Conservation (phyloP, 2,329 filamentous ascomycete species). For the Penicillium frequentans region DNA sequence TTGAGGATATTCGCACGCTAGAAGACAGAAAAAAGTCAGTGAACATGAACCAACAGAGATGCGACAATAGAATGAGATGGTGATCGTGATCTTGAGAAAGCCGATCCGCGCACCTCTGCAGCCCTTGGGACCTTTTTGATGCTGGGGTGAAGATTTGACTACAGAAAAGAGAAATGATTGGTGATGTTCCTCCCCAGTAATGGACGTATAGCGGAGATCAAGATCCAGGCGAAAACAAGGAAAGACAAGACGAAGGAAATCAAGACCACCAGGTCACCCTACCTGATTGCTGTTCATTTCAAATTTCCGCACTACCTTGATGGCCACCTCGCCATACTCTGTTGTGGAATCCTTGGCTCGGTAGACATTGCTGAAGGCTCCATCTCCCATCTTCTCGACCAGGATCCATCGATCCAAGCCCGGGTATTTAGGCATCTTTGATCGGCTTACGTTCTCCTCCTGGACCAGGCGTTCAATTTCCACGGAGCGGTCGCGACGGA, state of each 20-base stretch:
- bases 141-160: slow-evolving; percentile 93
- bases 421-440: slow-evolving; percentile 82
- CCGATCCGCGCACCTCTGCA: slow-evolving; percentile 79
- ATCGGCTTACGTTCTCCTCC: slow-evolving; percentile 83
- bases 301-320: slow-evolving; percentile 98
- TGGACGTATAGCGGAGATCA: slow-evolving; percentile 26
- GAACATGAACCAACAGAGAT: neutral
- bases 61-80: neutral
- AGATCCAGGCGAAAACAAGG: slow-evolving; percentile 23
- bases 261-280: slow-evolving; percentile 47
- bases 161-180: slow-evolving; percentile 56
- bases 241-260: slow-evolving; percentile 28
- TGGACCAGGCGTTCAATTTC: slow-evolving; percentile 84
- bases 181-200: slow-evolving; percentile 39
- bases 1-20: slow-evolving; percentile 97
- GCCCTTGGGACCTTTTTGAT: slow-evolving; percentile 93
- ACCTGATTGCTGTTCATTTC: slow-evolving; percentile 99
- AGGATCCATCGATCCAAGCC: slow-evolving; percentile 84
- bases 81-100: slow-evolving; percentile 35
- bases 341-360: slow-evolving; percentile 75
- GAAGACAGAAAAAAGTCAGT: slow-evolving; percentile 28
- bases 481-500: slow-evolving; percentile 52
- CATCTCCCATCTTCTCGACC: slow-evolving; percentile 96
- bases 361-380: slow-evolving; percentile 98
- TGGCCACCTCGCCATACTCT: slow-evolving; percentile 77